Base-by-base conservation (phyloP, 805 yeast species). In the Starmerella asiatica region DNA sequence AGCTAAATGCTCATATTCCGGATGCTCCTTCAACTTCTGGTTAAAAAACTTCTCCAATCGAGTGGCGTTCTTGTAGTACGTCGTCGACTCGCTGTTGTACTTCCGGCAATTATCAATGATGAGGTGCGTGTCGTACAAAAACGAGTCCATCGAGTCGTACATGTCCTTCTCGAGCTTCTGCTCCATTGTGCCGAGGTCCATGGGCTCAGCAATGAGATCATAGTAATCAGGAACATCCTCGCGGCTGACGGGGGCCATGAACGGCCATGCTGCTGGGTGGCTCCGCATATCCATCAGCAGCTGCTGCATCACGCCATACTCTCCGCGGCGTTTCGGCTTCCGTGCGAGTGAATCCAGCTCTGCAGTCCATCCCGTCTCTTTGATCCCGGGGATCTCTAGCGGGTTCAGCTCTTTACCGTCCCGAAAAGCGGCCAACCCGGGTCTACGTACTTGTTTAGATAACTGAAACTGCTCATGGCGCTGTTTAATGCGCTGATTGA, bases 241-340 rank as follows among this genome's bases (percentile, higher is more conserved):
- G 56, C 73, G 76, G 57, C 80, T 83, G 12, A 91, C 98, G 2
- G 98, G 94, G 40, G 76, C 79, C 34, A 85, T 74, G 61, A 91
- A 91, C 29, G 99, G 98, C 98, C 98, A 91, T 21, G 96, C 88
- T 3, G 94, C 82, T 0, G 97, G 93, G 60, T 91, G 94, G 56
- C 82, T 84, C 55, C 83, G 91, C 64, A 91, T 59, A 55, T 91
- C 99, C 5, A 84, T 75, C 31, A 91, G 67, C 15, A 91, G 61
- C 40, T 84, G 84, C 51, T 82, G 83, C 93, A 91, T 86, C 46
- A 80, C 79, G 33, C 91, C 91, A 62, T 82, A 82, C 62, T 91
- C 96, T 8, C 96, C 94, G 2, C 93, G 83, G 40, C 95, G 67
- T 57, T 85, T 84, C 2, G 98, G 97, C 55, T 84, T 73, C 54